These are phyloP conservation scores for Blastomyces emzantsi DNA, from an alignment of 2,329 filamentous ascomycete species.

Conservation along the genomic window DNA sequence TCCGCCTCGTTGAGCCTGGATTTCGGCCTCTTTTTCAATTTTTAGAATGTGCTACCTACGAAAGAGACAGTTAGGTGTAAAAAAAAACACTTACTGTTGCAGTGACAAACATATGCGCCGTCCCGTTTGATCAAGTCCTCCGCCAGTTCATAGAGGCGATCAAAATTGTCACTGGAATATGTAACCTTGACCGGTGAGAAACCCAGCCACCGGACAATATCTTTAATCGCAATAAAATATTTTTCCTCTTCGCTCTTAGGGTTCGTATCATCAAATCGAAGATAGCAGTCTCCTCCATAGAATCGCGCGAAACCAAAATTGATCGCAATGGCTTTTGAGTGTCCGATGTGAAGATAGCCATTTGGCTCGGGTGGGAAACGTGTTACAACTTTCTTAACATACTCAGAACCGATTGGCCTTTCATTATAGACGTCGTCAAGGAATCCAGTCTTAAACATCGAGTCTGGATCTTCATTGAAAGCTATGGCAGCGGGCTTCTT, in stretches of 20 bases:
- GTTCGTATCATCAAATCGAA: constrained; percentile 91
- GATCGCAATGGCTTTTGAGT: constrained; percentile 89
- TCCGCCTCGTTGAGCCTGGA: constrained; percentile 75
- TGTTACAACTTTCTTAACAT: constrained; percentile 44
- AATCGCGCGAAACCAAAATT: constrained; percentile 91
- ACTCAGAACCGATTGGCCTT: constrained; percentile 44
- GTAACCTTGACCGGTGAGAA: constrained; percentile 74
- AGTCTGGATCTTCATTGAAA: constrained; percentile 41
- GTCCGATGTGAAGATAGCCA: constrained; percentile 86
- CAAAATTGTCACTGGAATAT: constrained; percentile 84
- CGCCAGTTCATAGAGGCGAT: constrained; percentile 76
- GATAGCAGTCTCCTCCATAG: constrained; percentile 67
- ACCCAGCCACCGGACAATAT: constrained; percentile 72
- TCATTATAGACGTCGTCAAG: constrained; percentile 62
- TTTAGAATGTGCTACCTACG: background rate
- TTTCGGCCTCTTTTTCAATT: constrained; percentile 52
- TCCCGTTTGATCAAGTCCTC: constrained; percentile 70
- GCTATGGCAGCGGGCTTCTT: constrained; percentile 22
- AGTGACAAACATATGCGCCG: constrained; percentile 76
- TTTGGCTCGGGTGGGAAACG: constrained; percentile 84
- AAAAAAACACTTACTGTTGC: constrained; percentile 43
- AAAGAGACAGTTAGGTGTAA: background rate
- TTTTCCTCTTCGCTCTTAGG: constrained; percentile 85
- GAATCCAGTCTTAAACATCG: constrained; percentile 75
- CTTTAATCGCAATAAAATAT: constrained; percentile 81